Conservation (phyloP, 2,329 filamentous ascomycete species). For the Sporothrix pallida region DNA sequence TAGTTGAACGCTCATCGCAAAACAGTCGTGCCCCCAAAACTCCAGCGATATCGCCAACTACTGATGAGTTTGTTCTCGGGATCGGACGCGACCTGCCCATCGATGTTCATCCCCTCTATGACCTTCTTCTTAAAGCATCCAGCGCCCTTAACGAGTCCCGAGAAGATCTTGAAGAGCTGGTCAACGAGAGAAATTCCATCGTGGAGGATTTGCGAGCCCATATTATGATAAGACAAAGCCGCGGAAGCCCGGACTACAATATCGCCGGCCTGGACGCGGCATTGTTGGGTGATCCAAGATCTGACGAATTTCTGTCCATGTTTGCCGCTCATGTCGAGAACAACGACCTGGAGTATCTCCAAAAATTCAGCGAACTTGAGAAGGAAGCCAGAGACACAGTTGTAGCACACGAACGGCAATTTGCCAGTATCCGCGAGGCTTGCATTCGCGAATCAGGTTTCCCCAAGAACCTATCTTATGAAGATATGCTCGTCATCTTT, state of each 20-base stretch:
- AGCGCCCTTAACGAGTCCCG: conserved; percentile 54
- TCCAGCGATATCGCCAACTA: background rate
- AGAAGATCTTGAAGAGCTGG: conserved; percentile 55
- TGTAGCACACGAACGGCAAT: background rate
- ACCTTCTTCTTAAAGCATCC: conserved; percentile 51
- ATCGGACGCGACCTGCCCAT: conserved; percentile 40
- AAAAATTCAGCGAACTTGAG: conserved; percentile 46
- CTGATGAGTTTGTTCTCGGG: conserved; percentile 40
- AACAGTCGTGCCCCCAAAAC: no score
- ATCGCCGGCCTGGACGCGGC: conserved; percentile 45
- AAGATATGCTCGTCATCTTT: conserved; percentile 50
- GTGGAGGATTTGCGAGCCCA: conserved; percentile 46
- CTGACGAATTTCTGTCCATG: conserved; percentile 34
- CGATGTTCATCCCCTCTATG: conserved; percentile 56
- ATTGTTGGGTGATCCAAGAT: conserved; percentile 39
- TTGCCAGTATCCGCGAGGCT: conserved; percentile 43
- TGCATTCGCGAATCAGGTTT: conserved; percentile 53
- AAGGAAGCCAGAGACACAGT: background rate
- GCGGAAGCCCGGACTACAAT: conserved; percentile 45
- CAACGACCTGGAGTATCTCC: conserved; percentile 53
- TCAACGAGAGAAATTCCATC: conserved; percentile 48
- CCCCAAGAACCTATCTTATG: conserved; percentile 50
- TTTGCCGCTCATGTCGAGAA: conserved; percentile 42
- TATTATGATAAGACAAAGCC: conserved; percentile 31
- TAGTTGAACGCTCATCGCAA: no score